Percentiles rank a stretch among this genome's conserved stretches.
phyloP scores from a whole-genome alignment of 805 yeast genomes.

The Lachancea nothofagi region DNA sequence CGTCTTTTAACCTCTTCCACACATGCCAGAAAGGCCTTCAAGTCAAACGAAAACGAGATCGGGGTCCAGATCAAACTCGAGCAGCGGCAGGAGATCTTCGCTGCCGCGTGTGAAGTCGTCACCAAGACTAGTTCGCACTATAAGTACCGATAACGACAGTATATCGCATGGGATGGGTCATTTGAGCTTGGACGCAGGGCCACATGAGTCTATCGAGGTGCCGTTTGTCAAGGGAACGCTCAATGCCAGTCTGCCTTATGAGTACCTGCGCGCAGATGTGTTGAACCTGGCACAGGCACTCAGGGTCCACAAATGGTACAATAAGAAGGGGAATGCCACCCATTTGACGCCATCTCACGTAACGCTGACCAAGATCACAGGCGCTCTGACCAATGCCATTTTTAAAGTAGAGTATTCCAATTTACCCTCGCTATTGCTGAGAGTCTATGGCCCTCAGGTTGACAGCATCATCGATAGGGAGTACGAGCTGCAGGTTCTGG shows the following conservation, averaged over 20 bases:
- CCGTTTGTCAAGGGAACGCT: conserved; percentile 52
- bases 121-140: conserved; percentile 27
- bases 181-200: conserved; percentile 5
- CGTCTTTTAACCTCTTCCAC: neutral
- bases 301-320: conserved; percentile 74
- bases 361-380: conserved; percentile 64
- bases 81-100: conserved; percentile 29
- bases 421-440: conserved; percentile 59
- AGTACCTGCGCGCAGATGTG: conserved; percentile 79
- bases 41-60: conserved; percentile 25
- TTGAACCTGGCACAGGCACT: conserved; percentile 57
- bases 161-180: conserved; percentile 2
- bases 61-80: conserved; percentile 38
- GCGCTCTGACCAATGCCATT: conserved; percentile 90
- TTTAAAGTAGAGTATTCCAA: conserved; percentile 64
- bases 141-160: conserved; percentile 23
- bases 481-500: conserved; percentile 64
- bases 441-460: conserved; percentile 87
- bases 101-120: conserved; percentile 26
- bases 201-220: conserved; percentile 31
- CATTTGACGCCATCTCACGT: conserved; percentile 40
- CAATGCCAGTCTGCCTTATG: conserved; percentile 75
- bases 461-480: conserved; percentile 83
- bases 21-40: conserved; percentile 7
- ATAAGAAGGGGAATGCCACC: conserved; percentile 33